Evolutionary conservation across 768 basidiomycete genomes (phyloP), one percentile per base, ranked within the genome.

Genomic region (Aureoboletus auriporus): DNA sequence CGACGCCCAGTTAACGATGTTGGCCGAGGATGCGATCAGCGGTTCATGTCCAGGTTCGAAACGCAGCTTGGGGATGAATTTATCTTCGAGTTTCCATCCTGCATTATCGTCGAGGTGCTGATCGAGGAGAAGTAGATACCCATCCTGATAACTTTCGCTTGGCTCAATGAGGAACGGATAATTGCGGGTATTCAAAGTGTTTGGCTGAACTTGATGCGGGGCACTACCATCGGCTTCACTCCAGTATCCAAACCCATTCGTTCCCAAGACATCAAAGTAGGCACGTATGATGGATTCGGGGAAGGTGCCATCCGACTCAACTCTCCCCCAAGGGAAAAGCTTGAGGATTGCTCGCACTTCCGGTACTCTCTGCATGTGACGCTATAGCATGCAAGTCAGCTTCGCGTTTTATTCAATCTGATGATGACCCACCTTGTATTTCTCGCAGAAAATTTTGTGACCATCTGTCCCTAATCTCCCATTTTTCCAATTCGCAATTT

Each of bases 291-390:
- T 33, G 16, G 66, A 54, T 37, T 59, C 58, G 6, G 56, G 45
- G 53, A 73, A 75, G 16, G 71, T 69, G 9, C 71, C 70, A 53
- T 75, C 74, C 9, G 58, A 63, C 49, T 75, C 73, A 17, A 75
- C 10, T 33, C 65, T 68, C 11, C 69, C 74, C 73, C 74, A 75
- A 8, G 73, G 68, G 50, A 74, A 75, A 20, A 69, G 66, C 16
- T 57, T 57, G 31, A 71, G 55, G 39, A 69, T 58, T 11, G 63
- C 61, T 29, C 63, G 70, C 14, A 69, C 58, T 47, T 67, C 53
- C 0, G 68, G 53, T 6, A 69, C 60, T 46, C 58, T 65, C 42
- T 65, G 44, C 72, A 74, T 74, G 47, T 73, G 67, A 49, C 62
- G 54, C 71, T 73, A 40, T 48, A 9, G 44, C 30, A 31, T 10